These are phyloP conservation scores for Dalbergia cultrata DNA, from an alignment of 306 rosid species.

Conservation along the genomic window DNA sequence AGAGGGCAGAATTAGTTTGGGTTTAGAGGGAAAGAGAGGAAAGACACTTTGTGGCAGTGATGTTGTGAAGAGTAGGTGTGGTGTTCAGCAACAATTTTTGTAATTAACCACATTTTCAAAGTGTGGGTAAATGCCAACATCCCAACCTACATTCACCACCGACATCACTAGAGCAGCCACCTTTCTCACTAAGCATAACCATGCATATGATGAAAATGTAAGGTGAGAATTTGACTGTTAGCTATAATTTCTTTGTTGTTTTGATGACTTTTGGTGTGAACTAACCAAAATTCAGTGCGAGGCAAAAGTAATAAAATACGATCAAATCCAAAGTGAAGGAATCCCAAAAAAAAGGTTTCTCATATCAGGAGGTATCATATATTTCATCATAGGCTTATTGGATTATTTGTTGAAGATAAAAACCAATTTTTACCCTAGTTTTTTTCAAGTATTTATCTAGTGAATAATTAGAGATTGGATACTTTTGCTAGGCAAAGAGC, in stretches of 20 bases:
- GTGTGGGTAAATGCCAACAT: too few relatives aligned
- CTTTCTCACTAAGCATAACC: neutral
- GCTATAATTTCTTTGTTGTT: neutral
- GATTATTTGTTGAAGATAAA: neutral
- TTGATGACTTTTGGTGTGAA: neutral
- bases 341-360: neutral
- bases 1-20: neutral
- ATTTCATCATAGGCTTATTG: neutral
- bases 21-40: constrained; percentile 47
- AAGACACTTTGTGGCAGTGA: constrained; percentile 47
- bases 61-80: constrained; percentile 44
- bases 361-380: neutral
- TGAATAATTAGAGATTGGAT: neutral
- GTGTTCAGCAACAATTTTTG: too few relatives aligned
- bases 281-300: neutral
- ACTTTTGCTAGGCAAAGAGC: neutral
- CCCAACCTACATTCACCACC: too few relatives aligned
- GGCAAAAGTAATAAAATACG: neutral
- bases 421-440: neutral
- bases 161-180: too few relatives aligned
- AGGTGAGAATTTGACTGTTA: neutral
- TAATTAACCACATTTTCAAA: too few relatives aligned
- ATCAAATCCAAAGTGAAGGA: neutral
- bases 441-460: neutral
- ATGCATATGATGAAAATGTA: neutral